Evolutionary conservation across 495 filamentous ascomycete species (phyloP).

Genomic region (Neurospora sp.): DNA sequence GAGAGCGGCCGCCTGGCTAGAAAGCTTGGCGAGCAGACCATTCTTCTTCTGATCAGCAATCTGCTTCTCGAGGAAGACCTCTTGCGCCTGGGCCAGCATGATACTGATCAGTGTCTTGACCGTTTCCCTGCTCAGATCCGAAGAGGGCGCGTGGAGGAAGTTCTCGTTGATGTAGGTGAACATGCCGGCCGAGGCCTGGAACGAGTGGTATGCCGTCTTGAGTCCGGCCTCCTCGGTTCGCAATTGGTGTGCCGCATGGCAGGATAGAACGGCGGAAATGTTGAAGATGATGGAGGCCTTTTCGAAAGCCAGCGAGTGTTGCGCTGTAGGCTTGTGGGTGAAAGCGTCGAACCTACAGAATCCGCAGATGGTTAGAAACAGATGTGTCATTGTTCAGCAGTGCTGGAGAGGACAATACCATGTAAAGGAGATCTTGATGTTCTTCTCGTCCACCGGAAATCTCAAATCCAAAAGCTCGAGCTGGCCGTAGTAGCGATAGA

Average conservation of each 20-base stretch:
- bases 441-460: slow-evolving; percentile 96
- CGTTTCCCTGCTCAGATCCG: slow-evolving; percentile 86
- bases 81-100: slow-evolving; percentile 90
- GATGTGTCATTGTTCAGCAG: neutral
- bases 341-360: slow-evolving; percentile 86
- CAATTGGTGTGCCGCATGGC: slow-evolving; percentile 88
- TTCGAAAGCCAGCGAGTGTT: slow-evolving; percentile 94
- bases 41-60: slow-evolving; percentile 87
- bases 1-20: slow-evolving; percentile 79
- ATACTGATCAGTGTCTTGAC: slow-evolving; percentile 89
- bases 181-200: slow-evolving; percentile 97
- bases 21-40: slow-evolving; percentile 83
- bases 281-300: slow-evolving; percentile 99
- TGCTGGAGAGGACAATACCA: slow-evolving; percentile 50
- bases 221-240: slow-evolving; percentile 84
- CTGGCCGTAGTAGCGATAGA: slow-evolving; percentile 97
- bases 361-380: slow-evolving; percentile 13
- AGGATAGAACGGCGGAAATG: slow-evolving; percentile 93
- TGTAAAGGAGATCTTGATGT: slow-evolving; percentile 97
- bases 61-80: slow-evolving; percentile 96
- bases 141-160: slow-evolving; percentile 92
- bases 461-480: slow-evolving; percentile 87
- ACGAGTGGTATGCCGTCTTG: slow-evolving; percentile 95
- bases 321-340: slow-evolving; percentile 88
- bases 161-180: slow-evolving; percentile 99